Evolutionary conservation across 2,329 filamentous ascomycete genomes (phyloP), one percentile per base, ranked within the genome.

Genomic region (Colletotrichum godetiae): DNA sequence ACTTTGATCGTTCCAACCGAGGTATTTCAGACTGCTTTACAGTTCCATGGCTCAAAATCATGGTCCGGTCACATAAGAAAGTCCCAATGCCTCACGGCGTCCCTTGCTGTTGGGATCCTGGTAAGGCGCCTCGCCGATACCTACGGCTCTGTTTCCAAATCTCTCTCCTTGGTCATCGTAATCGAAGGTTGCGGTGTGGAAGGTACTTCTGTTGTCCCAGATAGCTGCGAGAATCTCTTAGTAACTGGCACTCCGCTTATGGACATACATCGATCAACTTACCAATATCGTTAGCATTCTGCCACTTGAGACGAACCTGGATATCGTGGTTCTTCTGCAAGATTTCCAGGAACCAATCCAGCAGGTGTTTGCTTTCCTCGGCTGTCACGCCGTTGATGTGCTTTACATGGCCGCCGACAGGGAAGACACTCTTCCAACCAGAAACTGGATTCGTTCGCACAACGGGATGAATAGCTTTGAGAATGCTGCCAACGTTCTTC

Each of bases 381-480:
- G 78, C 76, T 0, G 82, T 84, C 33, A 88, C 58, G 10, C 83
- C 85, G 66, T 87, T 86, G 75, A 88, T 84, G 22, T 82, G 78
- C 29, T 78, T 80, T 10, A 84, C 82, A 65, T 86, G 84, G 3
- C 80, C 81, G 2, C 85, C 86, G 10, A 87, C 78, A 0, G 84
- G 81, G 65, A 83, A 86, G 33, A 86, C 72, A 0, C 81, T 81
- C 76, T 86, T 92, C 90, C 90, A 92, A 0, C 90, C 90, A 0
- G 90, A 91, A 0, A 92, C 89, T 0, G 90, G 90, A 67, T 92
- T 90, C 0, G 90, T 92, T 12, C 90, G 84, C 5, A 91, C 83
- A 1, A 91, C 85, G 0, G 89, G 89, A 73, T 92, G 90, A 0
- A 84, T 80, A 0, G 89, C 85, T 11, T 76, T 78, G 46, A 92